Base-by-base conservation (phyloP, 768 basidiomycete species). In the Pleurotus giganteus region DNA sequence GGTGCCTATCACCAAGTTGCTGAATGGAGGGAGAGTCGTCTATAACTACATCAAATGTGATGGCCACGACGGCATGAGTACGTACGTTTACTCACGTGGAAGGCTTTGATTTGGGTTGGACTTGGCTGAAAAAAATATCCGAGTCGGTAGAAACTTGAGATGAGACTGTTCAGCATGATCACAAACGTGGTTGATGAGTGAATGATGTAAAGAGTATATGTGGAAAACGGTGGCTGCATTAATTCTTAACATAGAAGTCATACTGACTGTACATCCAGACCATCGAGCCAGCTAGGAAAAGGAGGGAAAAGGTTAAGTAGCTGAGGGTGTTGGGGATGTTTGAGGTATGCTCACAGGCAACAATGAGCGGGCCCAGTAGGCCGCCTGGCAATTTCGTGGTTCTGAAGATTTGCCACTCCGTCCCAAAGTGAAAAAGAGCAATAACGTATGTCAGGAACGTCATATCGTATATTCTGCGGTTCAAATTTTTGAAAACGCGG, bases 181-280 rank as follows among this genome's bases (percentile, higher is more conserved):
- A n/a, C 34, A 36, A n/a, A 36, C 34, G 34, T 36, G 34, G 9
- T 9, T 11, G 34, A 36, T 36, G n/a, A 36, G 9, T 36, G 34
- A n/a, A n/a, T 11, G 34, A 36, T 36, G n/a, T 36, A 36, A 36
- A 11, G n/a, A 36, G 34, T n/a, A 36, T 36, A 36, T 36, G n/a
- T 11, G 34, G 11, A 36, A 11, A n/a, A 36, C 3, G 34, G n/a
- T n/a, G n/a, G 39, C n/a, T 28, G 26, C 8, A 23, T 47, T 61
- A 68, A 28, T 58, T 28, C 58, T 70, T 71, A 63, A 94, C 81
- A 70, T 95, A 95, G 69, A 82, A 89, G 46, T 85, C 81, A 64
- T 93, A 92, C 63, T 93, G 88, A 19, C 72, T 72, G 60, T 90
- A 72, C 93, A 95, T 95, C 93, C 93, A 95, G 52, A 87, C 68